phyloP scores from a whole-genome alignment of 106 monocot species.

The Platanthera guangdongensis region DNA sequence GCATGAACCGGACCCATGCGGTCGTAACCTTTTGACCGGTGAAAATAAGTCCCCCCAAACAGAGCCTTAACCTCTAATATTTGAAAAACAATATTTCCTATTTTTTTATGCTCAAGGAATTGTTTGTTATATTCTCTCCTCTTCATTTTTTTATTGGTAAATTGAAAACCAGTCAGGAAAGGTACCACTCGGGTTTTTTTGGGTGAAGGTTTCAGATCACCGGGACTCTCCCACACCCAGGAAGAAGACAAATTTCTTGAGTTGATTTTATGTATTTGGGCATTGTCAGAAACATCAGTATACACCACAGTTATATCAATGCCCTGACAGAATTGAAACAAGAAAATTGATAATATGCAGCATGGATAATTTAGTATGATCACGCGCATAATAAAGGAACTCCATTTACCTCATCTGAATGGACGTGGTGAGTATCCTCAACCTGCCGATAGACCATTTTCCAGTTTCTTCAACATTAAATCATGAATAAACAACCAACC shows the following conservation, averaged over 20 bases:
- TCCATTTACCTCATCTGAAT: slow-evolving; percentile 5
- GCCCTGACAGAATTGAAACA: slow-evolving; percentile 6
- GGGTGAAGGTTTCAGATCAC: slow-evolving; percentile 1
- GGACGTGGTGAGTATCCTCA: background rate
- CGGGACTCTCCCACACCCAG: slow-evolving; percentile 24
- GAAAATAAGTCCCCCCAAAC: too few relatives aligned
- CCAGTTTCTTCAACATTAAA: slow-evolving; percentile 1
- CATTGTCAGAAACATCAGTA: slow-evolving; percentile 22
- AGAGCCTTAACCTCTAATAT: too few relatives aligned
- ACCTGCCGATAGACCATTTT: background rate
- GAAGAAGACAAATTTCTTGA: slow-evolving; percentile 28
- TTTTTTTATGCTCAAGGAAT: background rate
- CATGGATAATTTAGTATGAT: background rate
- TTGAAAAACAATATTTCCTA: background rate
- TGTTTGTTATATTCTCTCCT: background rate
- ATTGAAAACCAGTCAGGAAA: background rate
- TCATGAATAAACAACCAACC: background rate
- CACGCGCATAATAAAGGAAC: background rate
- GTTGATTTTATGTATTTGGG: slow-evolving; percentile 16
- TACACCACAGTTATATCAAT: slow-evolving; percentile 23
- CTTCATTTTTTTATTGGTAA: background rate
- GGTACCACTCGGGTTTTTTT: slow-evolving; percentile 17
- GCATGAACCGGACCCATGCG: too few relatives aligned
- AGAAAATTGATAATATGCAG: background rate
- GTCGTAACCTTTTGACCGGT: too few relatives aligned